Evolutionary conservation across 129 eudicot species (phyloP), one percentile per base, ranked within the genome.

Genomic region (Centaurea solstitialis): DNA sequence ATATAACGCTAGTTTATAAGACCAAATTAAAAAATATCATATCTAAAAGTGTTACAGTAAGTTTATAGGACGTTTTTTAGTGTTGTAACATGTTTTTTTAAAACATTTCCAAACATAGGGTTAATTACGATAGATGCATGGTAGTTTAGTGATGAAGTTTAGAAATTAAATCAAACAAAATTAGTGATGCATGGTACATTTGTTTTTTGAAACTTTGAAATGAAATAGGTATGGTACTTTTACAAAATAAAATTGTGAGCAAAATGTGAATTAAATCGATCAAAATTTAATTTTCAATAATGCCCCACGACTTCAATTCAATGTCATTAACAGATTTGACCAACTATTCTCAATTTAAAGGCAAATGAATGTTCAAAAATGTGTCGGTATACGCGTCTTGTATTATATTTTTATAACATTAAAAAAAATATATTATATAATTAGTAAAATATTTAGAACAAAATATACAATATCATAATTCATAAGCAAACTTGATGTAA

Each of bases 381-480:
- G 57, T 79, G 84, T 80, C 67, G 79, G 84, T 73, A 39, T 72
- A 72, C 79, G 33, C 73, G 10, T 39, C 80, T 20, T 45, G 45
- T 24, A 7, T 77, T 50, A 4, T 57, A 8, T 17, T 57, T 57
- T 53, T 53, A 15, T 53, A 15, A 53, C n/a, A 53, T 6, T 1
- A 0, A 53, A 53, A 17, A 53, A 15, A 0, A 3, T 10, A 13
- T 11, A n/a, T 47, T 4, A 47, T 13, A 53, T 4, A 13, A 6
- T 17, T 57, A 12, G 12, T 11, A 57, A 57, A 5, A n/a, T n/a
- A 5, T 57, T 57, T 1, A 17, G 1, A 57, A 15, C 21, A 47
- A 47, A 1, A 17, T 45, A 45, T 45, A 43, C n/a, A 47, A 47
- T 12, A 47, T 47, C 18, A 50, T 15, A 50, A 50, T 12, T 47